A percentile compares a stretch with the other conserved stretches of the same genome.
These are phyloP conservation scores for Ligustrum vulgare DNA, from an alignment of 257 asterid genomes.

Conservation along the genomic window DNA sequence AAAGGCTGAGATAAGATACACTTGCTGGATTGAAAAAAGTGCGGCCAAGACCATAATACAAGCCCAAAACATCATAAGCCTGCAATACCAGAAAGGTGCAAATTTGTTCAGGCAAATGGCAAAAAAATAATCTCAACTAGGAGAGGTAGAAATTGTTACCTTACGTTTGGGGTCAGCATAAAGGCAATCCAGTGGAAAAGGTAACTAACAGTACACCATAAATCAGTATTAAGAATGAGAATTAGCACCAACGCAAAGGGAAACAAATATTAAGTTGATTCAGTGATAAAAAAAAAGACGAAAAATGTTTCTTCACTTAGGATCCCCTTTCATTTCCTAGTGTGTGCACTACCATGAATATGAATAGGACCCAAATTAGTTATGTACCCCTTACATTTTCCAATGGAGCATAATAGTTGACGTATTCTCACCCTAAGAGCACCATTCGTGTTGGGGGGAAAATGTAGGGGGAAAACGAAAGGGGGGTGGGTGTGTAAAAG, in stretches of 20 bases:
- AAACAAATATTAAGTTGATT: neutral
- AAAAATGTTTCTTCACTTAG: neutral
- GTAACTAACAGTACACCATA: conserved; percentile 50
- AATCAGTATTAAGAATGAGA: conserved; percentile 19
- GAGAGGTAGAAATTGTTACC: conserved; percentile 38
- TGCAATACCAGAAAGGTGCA: conserved; percentile 30
- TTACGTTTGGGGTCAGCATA: conserved; percentile 86
- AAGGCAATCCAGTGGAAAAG: conserved; percentile 84
- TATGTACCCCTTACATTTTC: neutral
- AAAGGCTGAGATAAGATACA: conserved; percentile 37
- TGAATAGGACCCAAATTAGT: neutral
- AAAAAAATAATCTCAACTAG: conserved; percentile 2
- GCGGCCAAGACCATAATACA: conserved; percentile 82
- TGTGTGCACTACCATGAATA: neutral
- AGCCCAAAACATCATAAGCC: conserved; percentile 83
- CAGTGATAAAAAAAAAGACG: neutral
- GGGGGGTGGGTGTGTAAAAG: too few relatives aligned
- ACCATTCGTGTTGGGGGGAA: too few relatives aligned
- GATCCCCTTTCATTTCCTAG: neutral
- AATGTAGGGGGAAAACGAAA: too few relatives aligned
- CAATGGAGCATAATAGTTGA: neutral
- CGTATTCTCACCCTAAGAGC: neutral
- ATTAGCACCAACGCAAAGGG: neutral
- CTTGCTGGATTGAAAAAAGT: conserved; percentile 91
- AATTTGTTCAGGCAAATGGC: conserved; percentile 7